Base-by-base conservation (phyloP, 2,329 filamentous ascomycete genomes). In the Helminthosporium solani region DNA sequence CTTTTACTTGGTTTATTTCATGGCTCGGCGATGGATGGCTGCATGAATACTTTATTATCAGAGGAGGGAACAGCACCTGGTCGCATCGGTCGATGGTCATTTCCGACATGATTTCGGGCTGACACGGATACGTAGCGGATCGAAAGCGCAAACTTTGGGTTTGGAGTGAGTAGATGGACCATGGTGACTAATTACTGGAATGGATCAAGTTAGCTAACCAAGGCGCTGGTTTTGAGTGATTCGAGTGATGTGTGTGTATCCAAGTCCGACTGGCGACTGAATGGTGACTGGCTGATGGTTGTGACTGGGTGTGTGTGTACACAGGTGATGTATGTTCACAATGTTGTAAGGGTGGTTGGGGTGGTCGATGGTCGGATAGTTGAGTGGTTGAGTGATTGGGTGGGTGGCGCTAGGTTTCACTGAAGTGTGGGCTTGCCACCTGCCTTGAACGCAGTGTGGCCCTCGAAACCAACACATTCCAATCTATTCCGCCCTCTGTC, bases 401-500 rank as follows among this genome's bases (percentile, higher is more conserved):
- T 37, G 18, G 18, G 34, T 20, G 34, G 7, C 25, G 25, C 25
- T 20, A 19, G 7, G 15, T n/a, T n/a, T n/a, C n/a, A n/a, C n/a
- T n/a, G n/a, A n/a, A n/a, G n/a, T n/a, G n/a, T n/a, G n/a, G 23
- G 21, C 7, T 21, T 25, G 38, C 38, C 38, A 40, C 38, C 38
- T 40, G 23, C 38, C 38, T 12, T 14, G 5, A 14, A 31, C n/a
- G n/a, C n/a, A n/a, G n/a, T n/a, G n/a, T n/a, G n/a, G n/a, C n/a
- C n/a, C n/a, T n/a, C n/a, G n/a, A n/a, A n/a, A n/a, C 7, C 7
- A 27, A 12, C 27, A 23, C 39, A 41, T 41, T 41, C 39, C 39
- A 41, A 33, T 31, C 28, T n/a, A n/a, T n/a, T n/a, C n/a, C n/a
- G n/a, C n/a, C n/a, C n/a, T n/a, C n/a, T n/a, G n/a, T n/a, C n/a